Evolutionary conservation across 345 rosid species (phyloP).

Genomic region (Raphanus raphanistrum): DNA sequence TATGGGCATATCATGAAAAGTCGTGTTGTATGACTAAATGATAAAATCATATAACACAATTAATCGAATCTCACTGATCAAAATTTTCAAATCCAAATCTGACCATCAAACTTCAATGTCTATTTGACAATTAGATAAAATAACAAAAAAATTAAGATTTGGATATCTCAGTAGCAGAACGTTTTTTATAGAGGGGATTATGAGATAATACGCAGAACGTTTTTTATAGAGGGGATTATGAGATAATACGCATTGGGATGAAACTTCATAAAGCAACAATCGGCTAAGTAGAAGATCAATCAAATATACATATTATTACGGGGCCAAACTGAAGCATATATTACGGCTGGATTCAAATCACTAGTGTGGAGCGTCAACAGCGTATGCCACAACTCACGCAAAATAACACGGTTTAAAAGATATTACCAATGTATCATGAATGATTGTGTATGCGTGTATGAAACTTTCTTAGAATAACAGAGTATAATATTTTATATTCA

Average conservation of each 20-base stretch:
- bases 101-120: no score
- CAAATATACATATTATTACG: neutral
- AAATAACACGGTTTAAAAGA: constrained; percentile 12
- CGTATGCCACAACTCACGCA: constrained; percentile 1
- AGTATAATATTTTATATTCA: neutral
- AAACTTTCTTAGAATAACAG: neutral
- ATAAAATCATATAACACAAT: neutral
- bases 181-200: neutral
- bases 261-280: neutral
- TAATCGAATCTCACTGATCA: no score
- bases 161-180: no score
- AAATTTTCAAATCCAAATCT: no score
- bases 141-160: no score
- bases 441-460: neutral
- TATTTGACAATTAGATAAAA: no score
- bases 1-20: neutral
- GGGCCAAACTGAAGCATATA: neutral
- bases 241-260: neutral
- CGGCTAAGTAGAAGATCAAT: constrained; percentile 7
- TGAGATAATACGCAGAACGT: neutral
- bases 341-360: neutral
- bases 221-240: neutral
- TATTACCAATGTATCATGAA: neutral
- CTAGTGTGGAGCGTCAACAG: neutral
- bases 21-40: neutral